Conservation (phyloP, 2,329 filamentous ascomycete genomes). For the Talaromyces amestolkiae region DNA sequence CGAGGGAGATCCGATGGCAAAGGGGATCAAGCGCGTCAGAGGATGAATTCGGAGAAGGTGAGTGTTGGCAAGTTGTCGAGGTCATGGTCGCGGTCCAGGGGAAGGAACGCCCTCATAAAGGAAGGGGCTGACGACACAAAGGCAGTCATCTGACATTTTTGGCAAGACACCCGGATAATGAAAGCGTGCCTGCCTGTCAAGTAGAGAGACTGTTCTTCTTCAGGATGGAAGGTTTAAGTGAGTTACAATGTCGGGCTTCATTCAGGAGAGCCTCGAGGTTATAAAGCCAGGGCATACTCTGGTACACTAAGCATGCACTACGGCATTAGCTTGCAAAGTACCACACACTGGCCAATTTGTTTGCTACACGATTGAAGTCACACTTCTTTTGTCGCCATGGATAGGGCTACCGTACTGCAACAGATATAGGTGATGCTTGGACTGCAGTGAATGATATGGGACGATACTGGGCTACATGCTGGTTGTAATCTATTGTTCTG, state of each 20-base stretch:
- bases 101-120: not conserved
- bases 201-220: not conserved
- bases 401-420: not conserved
- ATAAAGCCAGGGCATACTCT: constrained; percentile 1
- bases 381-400: not conserved
- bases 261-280: constrained; percentile 3
- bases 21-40: not conserved
- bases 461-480: not conserved
- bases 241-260: not conserved
- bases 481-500: not conserved
- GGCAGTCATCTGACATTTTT: not conserved
- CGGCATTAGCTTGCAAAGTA: constrained; percentile 9
- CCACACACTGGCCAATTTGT: not conserved
- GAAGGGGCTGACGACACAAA: not conserved
- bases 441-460: not conserved
- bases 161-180: not conserved
- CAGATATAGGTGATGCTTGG: not conserved
- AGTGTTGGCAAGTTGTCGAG: not conserved
- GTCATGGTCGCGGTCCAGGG: not conserved
- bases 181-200: not conserved
- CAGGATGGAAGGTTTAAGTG: not conserved
- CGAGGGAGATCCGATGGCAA: not conserved
- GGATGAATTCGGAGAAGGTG: not conserved
- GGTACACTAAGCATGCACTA: constrained; percentile 15
- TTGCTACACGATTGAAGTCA: not conserved